Conservation (phyloP, 371 early-diverging fungal genomes). For the Cokeromyces recurvatus region DNA sequence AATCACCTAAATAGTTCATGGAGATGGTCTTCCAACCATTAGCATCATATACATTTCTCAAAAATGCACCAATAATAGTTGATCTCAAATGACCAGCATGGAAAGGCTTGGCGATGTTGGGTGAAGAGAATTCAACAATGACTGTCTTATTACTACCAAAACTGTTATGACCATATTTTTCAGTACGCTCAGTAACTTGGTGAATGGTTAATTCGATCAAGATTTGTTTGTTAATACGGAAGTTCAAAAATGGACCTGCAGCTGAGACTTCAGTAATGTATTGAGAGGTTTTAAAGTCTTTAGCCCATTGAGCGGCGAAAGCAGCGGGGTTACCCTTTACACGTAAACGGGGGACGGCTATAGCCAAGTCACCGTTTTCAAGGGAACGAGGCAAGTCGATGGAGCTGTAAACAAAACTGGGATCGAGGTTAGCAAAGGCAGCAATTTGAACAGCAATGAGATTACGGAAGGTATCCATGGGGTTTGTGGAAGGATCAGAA, state of each 20-base stretch:
- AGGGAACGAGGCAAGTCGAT: constrained; percentile 59
- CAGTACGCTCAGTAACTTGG: constrained; percentile 42
- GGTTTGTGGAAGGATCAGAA: constrained; percentile 47
- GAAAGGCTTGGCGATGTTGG: constrained; percentile 99
- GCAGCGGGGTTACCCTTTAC: constrained; percentile 82
- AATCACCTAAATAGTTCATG: constrained; percentile 99
- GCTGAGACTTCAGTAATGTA: constrained; percentile 54
- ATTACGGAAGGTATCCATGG: constrained; percentile 55
- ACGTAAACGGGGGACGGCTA: constrained; percentile 83
- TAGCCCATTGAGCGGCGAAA: constrained; percentile 72
- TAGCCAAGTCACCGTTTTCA: constrained; percentile 73
- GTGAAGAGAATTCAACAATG: constrained; percentile 94
- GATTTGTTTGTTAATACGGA: constrained; percentile 62
- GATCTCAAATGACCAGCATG: constrained; percentile 98
- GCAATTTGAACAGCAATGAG: constrained; percentile 49
- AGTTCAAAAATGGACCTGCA: constrained; percentile 84
- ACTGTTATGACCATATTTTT: constrained; percentile 64
- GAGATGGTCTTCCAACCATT: constrained; percentile 88
- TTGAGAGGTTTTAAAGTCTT: constrained; percentile 61
- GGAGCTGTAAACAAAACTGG: constrained; percentile 43
- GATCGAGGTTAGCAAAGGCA: constrained; percentile 40
- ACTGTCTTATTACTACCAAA: constrained; percentile 67
- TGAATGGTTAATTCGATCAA: constrained; percentile 51
- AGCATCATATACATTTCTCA: constrained; percentile 75
- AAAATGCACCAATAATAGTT: constrained; percentile 96